Evolutionary conservation across 768 basidiomycete species (phyloP), one percentile per base, ranked within the genome.

Genomic region (Ephemerocybe angulata): DNA sequence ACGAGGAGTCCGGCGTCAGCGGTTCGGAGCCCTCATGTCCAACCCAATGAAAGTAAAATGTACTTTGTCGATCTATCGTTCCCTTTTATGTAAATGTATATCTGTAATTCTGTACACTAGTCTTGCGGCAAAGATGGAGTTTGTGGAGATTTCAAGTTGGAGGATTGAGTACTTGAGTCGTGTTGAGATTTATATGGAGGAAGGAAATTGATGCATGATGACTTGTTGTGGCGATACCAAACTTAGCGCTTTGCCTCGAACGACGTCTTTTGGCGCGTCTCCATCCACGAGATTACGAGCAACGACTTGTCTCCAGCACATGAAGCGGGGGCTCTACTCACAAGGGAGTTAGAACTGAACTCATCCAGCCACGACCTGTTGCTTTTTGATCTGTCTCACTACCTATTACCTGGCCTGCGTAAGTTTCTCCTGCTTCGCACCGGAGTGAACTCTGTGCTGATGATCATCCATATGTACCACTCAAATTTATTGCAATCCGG

Each of bases 361-460:
- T 22, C 19, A 50, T 12, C n/a, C 48, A 19, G 19, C 15, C 17
- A 19, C 31, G 15, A 7, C 17, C n/a, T 27, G 31, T 15, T 50
- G 29, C 21, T 21, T 31, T 19, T 50, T 33, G 29, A 50, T 33
- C 31, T 50, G 48, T 33, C 29, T 33, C 48, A 22, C 24, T 46
- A 25, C 29, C 29, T 33, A 33, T 29, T 6, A 44, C 30, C 25
- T 22, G 25, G 35, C 29, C 48, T 30, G 30, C 24, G 48, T 50
- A 50, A 31, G 48, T 50, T 44, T 58, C 50, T 54, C 52, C 44
- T 38, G 41, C 25, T 30, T 44, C 27, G 31, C 25, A 50, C 54
- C 33, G 11, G 17, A 11, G 19, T 8, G 4, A 13, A 54, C 27
- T 43, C 28, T 44, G n/a, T 10, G 24, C 38, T 57, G 50, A 50